Conservation (phyloP, 148 eudicot genomes). For the Spergularia bocconei region DNA sequence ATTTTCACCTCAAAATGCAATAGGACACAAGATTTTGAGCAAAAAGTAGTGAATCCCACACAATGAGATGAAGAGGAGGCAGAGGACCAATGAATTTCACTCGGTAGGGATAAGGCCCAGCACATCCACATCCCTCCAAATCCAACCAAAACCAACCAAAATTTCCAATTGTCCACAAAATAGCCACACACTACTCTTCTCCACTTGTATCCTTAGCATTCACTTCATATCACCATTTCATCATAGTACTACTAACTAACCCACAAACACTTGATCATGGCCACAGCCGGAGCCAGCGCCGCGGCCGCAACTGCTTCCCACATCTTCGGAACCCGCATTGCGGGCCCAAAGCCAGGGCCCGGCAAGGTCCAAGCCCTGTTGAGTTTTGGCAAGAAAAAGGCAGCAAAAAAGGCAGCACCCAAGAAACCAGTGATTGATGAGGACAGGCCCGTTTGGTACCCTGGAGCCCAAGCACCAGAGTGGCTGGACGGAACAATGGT, state of each 20-base stretch:
- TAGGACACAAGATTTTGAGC: too few species aligned
- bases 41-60: not conserved
- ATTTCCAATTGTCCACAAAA: conserved; percentile 20
- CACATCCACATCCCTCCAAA: conserved; percentile 13
- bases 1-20: not conserved
- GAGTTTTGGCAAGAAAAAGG: conserved; percentile 46
- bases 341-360: conserved; percentile 30
- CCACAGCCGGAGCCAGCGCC: conserved; percentile 35
- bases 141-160: conserved; percentile 21
- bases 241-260: not conserved
- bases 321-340: conserved; percentile 62
- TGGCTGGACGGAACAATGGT: conserved; percentile 69
- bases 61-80: conserved; percentile 17
- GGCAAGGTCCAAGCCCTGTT: conserved; percentile 59
- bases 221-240: not conserved
- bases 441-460: conserved; percentile 79
- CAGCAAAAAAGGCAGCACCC: conserved; percentile 41
- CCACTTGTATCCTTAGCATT: conserved; percentile 14
- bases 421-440: conserved; percentile 32
- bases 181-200: conserved; percentile 19
- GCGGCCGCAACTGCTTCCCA: conserved; percentile 61
- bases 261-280: conserved; percentile 27
- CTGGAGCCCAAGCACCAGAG: conserved; percentile 74
- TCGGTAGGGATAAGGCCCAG: conserved; percentile 23
- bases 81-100: conserved; percentile 25